Evolutionary conservation across 768 basidiomycete genomes (phyloP), one percentile per base, ranked within the genome.

Genomic region (Kockovaella imperatae): DNA sequence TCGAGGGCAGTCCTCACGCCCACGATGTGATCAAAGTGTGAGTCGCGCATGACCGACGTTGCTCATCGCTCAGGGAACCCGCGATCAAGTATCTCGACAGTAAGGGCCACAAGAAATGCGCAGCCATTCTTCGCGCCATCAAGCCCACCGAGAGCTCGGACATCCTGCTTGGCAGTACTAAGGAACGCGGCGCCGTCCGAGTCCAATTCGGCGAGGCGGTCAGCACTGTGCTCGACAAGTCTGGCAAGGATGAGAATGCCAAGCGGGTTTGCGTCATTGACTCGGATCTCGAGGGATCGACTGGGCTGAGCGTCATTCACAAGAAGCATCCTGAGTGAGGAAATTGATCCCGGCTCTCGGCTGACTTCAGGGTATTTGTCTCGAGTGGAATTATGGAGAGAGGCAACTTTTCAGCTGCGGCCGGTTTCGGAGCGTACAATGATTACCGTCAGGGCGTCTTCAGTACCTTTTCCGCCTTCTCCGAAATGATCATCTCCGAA

Each of bases 311-410:
- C 72, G 80, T 77, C 41, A 89, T 90, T 50, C 87, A 88, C 70
- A 80, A 86, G 73, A 86, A 86, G 72, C 85, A 89, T 61, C 87
- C 87, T 2, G 86, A 89, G 67, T 85, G 87, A 15, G 89, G 87
- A 4, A 4, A 8, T 78, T 84, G 4, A 86, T 83, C n/a, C 3
- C 14, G 86, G 85, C 35, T 83, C 86, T 69, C 43, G 41, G 53
- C 36, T 49, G 18, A 42, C 34, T 11, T 24, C 40, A 49, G 53
- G 30, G 51, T 56, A 23, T 53, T 60, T 43, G 30, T 60, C 14
- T 52, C 55, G 23, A 49, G 46, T 34, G 55, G 55, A 34, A 53
- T 59, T 36, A 86, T 85, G 86, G 85, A 86, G 70, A 78, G 85
- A 26, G 80, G 84, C 46, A 87, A 87, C 71, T 83, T 85, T 61